phyloP scores from a whole-genome alignment of 2,329 filamentous ascomycete genomes.

The Endocalyx cinctus region DNA sequence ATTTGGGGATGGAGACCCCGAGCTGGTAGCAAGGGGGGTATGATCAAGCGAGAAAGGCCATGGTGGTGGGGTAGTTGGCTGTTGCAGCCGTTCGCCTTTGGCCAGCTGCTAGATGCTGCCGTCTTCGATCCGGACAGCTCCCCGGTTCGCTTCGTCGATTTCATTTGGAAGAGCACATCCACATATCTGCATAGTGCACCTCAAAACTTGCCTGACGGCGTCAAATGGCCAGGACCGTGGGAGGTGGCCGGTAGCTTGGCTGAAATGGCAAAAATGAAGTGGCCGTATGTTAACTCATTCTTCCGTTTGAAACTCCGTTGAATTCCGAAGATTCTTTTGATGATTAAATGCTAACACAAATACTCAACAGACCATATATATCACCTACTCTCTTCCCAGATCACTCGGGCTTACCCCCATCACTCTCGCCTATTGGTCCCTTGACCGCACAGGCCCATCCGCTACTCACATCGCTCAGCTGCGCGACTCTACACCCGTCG shows the following conservation, averaged over 20 bases:
- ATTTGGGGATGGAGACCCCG: conserved; percentile 52
- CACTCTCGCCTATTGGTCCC: conserved; percentile 66
- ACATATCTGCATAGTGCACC: conserved; percentile 76
- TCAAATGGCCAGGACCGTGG: conserved; percentile 70
- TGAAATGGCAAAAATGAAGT: conserved; percentile 73
- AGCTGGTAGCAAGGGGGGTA: conserved; percentile 29
- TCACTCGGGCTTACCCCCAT: conserved; percentile 59
- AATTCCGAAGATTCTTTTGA: conserved; percentile 6
- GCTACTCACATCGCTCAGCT: conserved; percentile 78
- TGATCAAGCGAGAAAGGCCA: conserved; percentile 60
- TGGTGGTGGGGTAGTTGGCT: conserved; percentile 86
- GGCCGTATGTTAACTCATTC: conserved; percentile 61
- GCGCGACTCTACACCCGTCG: conserved; percentile 80
- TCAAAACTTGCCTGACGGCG: conserved; percentile 56
- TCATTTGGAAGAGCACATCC: conserved; percentile 66
- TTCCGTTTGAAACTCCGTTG: background rate
- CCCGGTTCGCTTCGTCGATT: conserved; percentile 35
- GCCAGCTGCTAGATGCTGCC: conserved; percentile 71
- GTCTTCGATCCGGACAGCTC: conserved; percentile 72
- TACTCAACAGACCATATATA: conserved; percentile 58
- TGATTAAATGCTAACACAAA: conserved; percentile 3
- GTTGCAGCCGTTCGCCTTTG: conserved; percentile 70
- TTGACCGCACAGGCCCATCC: conserved; percentile 84
- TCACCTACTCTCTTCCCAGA: conserved; percentile 83
- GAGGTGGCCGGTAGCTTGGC: conserved; percentile 78